Evolutionary conservation across 2,329 filamentous ascomycete genomes (phyloP), one percentile per base, ranked within the genome.

Genomic region (Fusarium veterinarium): DNA sequence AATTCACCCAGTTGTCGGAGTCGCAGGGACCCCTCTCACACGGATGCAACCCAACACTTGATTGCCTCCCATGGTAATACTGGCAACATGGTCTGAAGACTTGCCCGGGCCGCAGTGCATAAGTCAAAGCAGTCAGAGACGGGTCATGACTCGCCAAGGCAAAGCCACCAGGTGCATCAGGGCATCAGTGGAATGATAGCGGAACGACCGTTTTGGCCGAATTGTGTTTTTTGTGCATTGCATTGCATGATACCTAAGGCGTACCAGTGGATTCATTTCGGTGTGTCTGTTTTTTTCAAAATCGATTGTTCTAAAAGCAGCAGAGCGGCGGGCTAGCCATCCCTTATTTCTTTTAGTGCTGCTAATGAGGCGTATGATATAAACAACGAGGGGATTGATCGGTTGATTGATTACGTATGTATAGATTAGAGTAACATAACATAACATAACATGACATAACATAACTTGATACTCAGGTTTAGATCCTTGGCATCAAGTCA

Each of bases 201-300:
- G 40, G 65, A 35, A 60, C 46, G 49, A 61, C 51, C 55, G 65
- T 45, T 46, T 51, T 67, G 60, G 41, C 40, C 66, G 58, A 41
- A 68, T 68, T 62, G 51, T 74, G 48, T 66, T 64, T 60, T 67
- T 58, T 60, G 44, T 74, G 58, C 49, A 69, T 60, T 68, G 58
- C 55, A 60, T 62, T 73, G 70, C 70, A 74, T 74, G 72, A 74
- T 74, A 74, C 72, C 72, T 75, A 67, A 66, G 71, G 72, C 71
- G 67, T 67, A 62, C 71, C 59, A 69, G 58, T 68, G 53, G 33
- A 45, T 69, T 74, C 48, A 62, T 58, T 59, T 57, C 23, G 33
- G 38, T 19, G 33, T 58, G n/a, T 60, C 28, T 53, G 33, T 37
- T n/a, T 23, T 31, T 13, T 23, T 23, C n/a, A 19, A 48, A 48